phyloP scores from a whole-genome alignment of 1,139 yeast species.

The Protomyces inundatus region DNA sequence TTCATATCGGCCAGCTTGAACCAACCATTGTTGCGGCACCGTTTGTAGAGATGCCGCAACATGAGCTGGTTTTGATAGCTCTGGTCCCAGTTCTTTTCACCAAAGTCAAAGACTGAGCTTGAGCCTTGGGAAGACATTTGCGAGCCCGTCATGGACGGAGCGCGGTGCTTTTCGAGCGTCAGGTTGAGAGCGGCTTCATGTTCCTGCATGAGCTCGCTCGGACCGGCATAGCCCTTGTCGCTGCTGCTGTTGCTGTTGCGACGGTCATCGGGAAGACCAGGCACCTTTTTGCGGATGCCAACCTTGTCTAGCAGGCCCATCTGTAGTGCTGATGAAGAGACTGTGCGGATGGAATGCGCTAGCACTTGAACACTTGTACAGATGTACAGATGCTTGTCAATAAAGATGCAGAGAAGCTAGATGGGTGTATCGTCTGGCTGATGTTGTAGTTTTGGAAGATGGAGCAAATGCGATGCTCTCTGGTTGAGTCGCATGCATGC shows the following conservation, averaged over 20 bases:
- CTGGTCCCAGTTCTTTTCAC: slow-evolving; percentile 17
- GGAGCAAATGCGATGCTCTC: too few species aligned
- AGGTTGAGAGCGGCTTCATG: slow-evolving; percentile 20
- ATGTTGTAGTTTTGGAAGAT: too few species aligned
- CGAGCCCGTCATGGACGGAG: background rate
- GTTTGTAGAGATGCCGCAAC: slow-evolving; percentile 30
- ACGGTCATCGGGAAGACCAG: background rate
- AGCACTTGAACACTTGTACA: too few species aligned
- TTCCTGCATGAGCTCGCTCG: slow-evolving; percentile 14
- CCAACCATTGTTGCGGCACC: slow-evolving; percentile 30
- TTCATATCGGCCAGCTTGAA: slow-evolving; percentile 27
- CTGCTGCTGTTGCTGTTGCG: background rate
- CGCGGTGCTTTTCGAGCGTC: slow-evolving; percentile 1
- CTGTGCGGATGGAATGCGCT: too few species aligned
- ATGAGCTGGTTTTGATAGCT: slow-evolving; percentile 30
- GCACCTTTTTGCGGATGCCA: slow-evolving; percentile 15
- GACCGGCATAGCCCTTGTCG: slow-evolving; percentile 11
- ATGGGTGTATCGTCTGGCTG: too few species aligned
- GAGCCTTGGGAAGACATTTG: background rate
- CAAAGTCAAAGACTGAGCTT: slow-evolving; percentile 17
- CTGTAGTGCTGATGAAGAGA: too few species aligned
- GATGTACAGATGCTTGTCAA: too few species aligned
- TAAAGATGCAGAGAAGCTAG: too few species aligned
- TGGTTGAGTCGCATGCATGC: too few species aligned
- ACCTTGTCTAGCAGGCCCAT: slow-evolving; percentile 24